These are phyloP conservation scores for Mentha longifolia DNA, from an alignment of 257 asterid species.

Conservation along the genomic window DNA sequence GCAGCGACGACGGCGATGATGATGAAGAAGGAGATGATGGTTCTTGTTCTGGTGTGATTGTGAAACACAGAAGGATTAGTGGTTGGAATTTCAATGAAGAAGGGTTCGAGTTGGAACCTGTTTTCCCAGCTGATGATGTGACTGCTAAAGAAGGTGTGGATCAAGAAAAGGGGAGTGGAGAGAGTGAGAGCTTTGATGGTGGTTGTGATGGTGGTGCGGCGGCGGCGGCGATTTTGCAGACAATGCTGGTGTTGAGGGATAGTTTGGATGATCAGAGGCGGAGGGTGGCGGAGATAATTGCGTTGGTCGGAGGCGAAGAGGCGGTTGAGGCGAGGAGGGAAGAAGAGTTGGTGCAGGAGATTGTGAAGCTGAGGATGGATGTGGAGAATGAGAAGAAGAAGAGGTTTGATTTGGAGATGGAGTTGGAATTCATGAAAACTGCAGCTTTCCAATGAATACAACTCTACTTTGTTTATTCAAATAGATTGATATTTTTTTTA, in stretches of 20 bases:
- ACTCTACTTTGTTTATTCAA: no score
- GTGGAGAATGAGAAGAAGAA: slow-evolving; percentile 66
- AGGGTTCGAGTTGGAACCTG: slow-evolving; percentile 72
- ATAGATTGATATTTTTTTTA: background rate
- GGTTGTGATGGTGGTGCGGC: slow-evolving; percentile 29
- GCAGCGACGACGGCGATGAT: slow-evolving; percentile 17
- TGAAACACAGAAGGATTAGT: slow-evolving; percentile 72
- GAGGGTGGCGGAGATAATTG: slow-evolving; percentile 54
- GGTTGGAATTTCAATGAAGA: slow-evolving; percentile 87
- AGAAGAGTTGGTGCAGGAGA: slow-evolving; percentile 52
- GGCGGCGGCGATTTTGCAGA: slow-evolving; percentile 43
- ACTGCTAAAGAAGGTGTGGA: slow-evolving; percentile 16
- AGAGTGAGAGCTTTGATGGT: slow-evolving; percentile 20
- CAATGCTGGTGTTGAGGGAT: slow-evolving; percentile 49
- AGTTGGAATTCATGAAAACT: slow-evolving; percentile 57
- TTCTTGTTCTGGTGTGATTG: background rate
- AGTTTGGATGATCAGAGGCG: slow-evolving; percentile 64
- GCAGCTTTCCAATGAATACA: slow-evolving; percentile 38
- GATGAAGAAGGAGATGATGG: slow-evolving; percentile 39
- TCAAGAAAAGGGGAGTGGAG: slow-evolving; percentile 34
- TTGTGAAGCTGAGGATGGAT: slow-evolving; percentile 49
- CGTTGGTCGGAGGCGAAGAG: slow-evolving; percentile 39
- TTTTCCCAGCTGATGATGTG: slow-evolving; percentile 45
- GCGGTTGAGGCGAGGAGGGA: slow-evolving; percentile 43
- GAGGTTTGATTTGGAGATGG: slow-evolving; percentile 54